Percentiles rank a stretch among this genome's conserved stretches.
Evolutionary conservation across 2,329 filamentous ascomycete genomes (phyloP).

Genomic region (Onygenales sp.): DNA sequence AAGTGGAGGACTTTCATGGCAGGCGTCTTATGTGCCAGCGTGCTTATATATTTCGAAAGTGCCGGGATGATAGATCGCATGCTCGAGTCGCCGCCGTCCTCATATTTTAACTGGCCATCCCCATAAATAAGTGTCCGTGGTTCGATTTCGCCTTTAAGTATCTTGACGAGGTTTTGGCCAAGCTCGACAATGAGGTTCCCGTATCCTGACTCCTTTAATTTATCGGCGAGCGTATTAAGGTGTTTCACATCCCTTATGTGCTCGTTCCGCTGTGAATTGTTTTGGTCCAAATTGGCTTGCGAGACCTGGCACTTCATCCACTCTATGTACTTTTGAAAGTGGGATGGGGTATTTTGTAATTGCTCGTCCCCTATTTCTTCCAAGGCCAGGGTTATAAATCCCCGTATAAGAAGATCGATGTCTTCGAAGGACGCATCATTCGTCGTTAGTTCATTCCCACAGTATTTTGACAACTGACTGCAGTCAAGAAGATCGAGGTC

Average conservation of each 20-base stretch:
- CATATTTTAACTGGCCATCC: not conserved
- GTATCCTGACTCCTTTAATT: not conserved
- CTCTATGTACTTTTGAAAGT: slow-evolving; percentile 1
- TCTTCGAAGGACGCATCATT: not conserved
- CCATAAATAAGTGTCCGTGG: not conserved
- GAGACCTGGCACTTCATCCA: not conserved
- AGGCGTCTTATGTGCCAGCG: not conserved
- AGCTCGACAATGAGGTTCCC: too few species aligned
- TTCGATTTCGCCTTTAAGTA: not conserved
- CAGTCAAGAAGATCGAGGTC: not conserved
- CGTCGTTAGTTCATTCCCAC: not conserved
- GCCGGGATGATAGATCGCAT: not conserved
- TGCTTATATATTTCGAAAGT: not conserved
- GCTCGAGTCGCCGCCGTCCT: not conserved
- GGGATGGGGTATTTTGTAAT: not conserved
- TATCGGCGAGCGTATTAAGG: not conserved
- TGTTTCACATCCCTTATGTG: too few species aligned
- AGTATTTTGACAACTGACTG: not conserved
- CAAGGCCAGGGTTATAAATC: not conserved
- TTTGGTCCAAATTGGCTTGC: not conserved
- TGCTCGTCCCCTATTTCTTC: not conserved
- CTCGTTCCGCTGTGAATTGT: not conserved
- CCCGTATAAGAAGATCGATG: not conserved
- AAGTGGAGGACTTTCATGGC: not conserved
- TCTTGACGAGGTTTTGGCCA: too few species aligned